Evolutionary conservation across 2,329 filamentous ascomycete genomes (phyloP).

Genomic region (Colletotrichum sidae): DNA sequence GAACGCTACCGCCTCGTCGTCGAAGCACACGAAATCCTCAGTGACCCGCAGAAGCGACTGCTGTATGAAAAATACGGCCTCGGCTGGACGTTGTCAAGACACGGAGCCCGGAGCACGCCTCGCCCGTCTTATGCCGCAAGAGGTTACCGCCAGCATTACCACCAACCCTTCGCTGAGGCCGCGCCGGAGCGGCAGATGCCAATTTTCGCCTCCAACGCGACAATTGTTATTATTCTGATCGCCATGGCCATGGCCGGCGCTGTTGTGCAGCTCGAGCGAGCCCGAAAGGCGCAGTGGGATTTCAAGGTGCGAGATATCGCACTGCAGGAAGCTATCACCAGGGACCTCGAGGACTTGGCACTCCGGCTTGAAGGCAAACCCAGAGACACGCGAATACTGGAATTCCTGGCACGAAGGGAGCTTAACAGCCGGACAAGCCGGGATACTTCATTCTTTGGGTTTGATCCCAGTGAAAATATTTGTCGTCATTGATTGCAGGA

Average conservation of each 20-base stretch:
- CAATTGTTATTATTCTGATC: slow-evolving; percentile 31
- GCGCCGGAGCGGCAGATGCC: slow-evolving; percentile 10
- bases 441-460: background rate
- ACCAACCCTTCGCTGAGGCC: background rate
- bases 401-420: slow-evolving; percentile 21
- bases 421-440: background rate
- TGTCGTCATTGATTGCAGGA: slow-evolving; percentile 15
- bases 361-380: slow-evolving; percentile 16
- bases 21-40: slow-evolving; percentile 36
- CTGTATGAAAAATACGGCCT: slow-evolving; percentile 33
- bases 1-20: slow-evolving; percentile 38
- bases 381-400: slow-evolving; percentile 16
- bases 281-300: slow-evolving; percentile 11
- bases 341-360: slow-evolving; percentile 9
- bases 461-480: background rate
- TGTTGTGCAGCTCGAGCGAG: slow-evolving; percentile 20
- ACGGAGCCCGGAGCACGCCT: background rate
- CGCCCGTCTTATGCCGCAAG: background rate
- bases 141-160: background rate
- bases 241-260: slow-evolving; percentile 30
- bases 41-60: slow-evolving; percentile 24
- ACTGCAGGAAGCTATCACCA: slow-evolving; percentile 21
- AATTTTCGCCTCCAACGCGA: slow-evolving; percentile 33
- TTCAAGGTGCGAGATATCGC: slow-evolving; percentile 1
- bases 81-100: slow-evolving; percentile 18